Evolutionary conservation across 139 green algal species (phyloP), one percentile per base, ranked within the genome.

Genomic region (Pycnococcus provasolii): DNA sequence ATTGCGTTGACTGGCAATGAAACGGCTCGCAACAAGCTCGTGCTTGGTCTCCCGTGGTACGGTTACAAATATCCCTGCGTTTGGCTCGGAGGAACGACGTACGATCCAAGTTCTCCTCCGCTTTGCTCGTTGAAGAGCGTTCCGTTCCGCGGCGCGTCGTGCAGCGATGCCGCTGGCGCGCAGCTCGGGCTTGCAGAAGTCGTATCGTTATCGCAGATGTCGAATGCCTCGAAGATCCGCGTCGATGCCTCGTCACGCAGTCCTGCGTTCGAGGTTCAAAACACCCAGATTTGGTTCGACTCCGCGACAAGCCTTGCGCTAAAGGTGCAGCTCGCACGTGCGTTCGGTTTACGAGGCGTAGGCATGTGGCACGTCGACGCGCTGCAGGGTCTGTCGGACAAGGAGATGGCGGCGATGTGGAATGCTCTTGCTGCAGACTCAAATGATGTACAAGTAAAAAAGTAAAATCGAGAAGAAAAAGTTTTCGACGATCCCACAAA

Each of bases 21-120:
- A 0, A 40, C 71, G 3, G 13, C 4, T 53, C 9, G 48, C 9
- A 11, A 55, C 9, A 86, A 86, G 71, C 61, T 84, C 42, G 73
- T 86, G 8, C 68, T 86, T 43, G 81, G 81, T 5, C 55, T 86
- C 66, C 81, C 81, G 1, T 86, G 81, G 80, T 86, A 83, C 45
- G 79, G 75, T 26, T 85, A 85, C 43, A 50, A 65, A 40, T 85
- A 85, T 47, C 43, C 66, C 1, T 85, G 80, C 50, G 67, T 59
- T 26, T 42, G 3, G 45, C 11, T 42, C 44, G 46, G 8, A 46
- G 42, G 11, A 37, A 13, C 5, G 6, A 26, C 9, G 54, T 26
- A 26, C 26, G 26, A 26, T 26, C 26, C 26, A 26, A 26, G 26
- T 26, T 26, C 26, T 26, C 69, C 37, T 71, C 39, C 5, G 43